phyloP scores from a whole-genome alignment of 2,329 filamentous ascomycete species.

The Phyllosticta citriasiana region DNA sequence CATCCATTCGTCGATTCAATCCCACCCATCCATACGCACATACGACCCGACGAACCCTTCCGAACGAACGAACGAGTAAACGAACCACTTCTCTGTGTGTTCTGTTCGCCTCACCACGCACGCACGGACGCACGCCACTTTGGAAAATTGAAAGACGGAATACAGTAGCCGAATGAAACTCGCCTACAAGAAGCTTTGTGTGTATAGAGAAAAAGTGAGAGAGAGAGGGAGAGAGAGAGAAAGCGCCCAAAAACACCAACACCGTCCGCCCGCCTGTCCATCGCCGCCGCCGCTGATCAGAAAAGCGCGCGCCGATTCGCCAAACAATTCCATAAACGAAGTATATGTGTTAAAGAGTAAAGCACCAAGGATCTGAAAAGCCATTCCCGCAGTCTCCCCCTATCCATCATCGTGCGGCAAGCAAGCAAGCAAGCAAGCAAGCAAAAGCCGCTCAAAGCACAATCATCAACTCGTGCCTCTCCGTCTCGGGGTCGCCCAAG shows the following conservation, averaged over 20 bases:
- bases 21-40: background rate
- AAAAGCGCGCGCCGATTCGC: background rate
- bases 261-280: background rate
- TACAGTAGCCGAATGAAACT: no score
- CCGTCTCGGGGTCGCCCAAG: constrained; percentile 68
- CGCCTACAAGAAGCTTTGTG: no score
- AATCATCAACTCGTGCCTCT: constrained; percentile 72
- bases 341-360: no score
- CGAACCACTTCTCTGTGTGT: no score
- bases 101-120: no score
- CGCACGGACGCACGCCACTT: no score
- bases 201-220: no score
- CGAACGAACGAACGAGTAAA: no score
- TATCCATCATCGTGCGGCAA: background rate
- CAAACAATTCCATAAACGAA: background rate
- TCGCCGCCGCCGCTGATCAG: background rate
- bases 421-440: background rate
- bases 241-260: background rate
- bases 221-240: background rate
- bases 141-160: no score
- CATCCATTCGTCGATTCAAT: background rate
- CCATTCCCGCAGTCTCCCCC: background rate
- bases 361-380: no score
- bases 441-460: constrained; percentile 50
- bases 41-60: no score